A percentile compares a stretch with the other conserved stretches of the same genome.
Conservation (phyloP, 306 rosid genomes). For the Quercus rubra region DNA sequence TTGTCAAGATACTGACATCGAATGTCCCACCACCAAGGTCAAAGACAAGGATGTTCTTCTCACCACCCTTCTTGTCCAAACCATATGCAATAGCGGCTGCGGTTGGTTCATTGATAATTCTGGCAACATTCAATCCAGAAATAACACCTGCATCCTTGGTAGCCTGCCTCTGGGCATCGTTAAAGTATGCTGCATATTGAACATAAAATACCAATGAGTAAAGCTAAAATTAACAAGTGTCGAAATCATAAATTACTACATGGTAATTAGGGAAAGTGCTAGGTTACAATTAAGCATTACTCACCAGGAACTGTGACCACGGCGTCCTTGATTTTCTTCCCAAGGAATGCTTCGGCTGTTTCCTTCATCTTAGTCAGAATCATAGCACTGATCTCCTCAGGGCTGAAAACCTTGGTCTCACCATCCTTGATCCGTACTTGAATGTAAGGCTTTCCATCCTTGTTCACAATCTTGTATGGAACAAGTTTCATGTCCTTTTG, state of each 20-base stretch:
- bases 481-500: conserved; percentile 84
- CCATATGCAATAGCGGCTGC: conserved; percentile 99
- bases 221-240: neutral
- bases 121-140: conserved; percentile 94
- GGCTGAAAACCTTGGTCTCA: conserved; percentile 94
- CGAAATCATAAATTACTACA: neutral
- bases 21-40: conserved; percentile 99
- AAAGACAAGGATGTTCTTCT: conserved; percentile 97
- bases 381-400: conserved; percentile 97
- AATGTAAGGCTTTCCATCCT: conserved; percentile 95
- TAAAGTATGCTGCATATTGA: conserved; percentile 75
- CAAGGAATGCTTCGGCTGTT: conserved; percentile 96
- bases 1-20: conserved; percentile 98
- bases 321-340: conserved; percentile 83
- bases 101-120: conserved; percentile 96
- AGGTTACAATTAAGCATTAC: conserved; percentile 4
- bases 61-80: conserved; percentile 97
- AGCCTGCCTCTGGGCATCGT: conserved; percentile 99
- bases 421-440: conserved; percentile 86
- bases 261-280: neutral
- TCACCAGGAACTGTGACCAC: conserved; percentile 97
- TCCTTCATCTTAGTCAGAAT: conserved; percentile 86
- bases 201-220: neutral
- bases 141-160: conserved; percentile 98
- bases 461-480: conserved; percentile 92